These are phyloP conservation scores for Rosa multiflora DNA, from an alignment of 306 rosid species.

Conservation along the genomic window DNA sequence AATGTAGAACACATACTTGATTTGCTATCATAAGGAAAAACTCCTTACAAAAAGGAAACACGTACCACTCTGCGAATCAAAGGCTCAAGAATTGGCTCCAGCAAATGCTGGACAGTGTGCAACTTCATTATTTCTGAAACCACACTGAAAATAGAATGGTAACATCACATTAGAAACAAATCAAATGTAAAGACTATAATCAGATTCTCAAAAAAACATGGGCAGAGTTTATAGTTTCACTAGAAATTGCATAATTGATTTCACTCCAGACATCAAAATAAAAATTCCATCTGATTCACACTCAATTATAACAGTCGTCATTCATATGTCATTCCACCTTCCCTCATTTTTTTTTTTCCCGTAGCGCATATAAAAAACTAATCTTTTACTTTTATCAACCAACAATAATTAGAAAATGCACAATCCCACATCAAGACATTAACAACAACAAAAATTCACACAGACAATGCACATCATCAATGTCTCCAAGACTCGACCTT, in stretches of 20 bases:
- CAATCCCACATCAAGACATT: neutral
- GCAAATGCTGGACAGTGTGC: conserved; percentile 51
- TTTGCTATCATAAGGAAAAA: conserved; percentile 2
- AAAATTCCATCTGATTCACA: neutral
- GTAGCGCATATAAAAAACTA: neutral
- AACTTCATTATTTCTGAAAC: conserved; percentile 67
- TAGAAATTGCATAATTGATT: neutral
- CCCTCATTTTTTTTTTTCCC: neutral
- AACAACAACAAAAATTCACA: neutral
- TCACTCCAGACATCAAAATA: neutral
- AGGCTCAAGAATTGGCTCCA: conserved; percentile 81
- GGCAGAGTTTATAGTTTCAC: neutral
- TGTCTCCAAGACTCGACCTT: neutral
- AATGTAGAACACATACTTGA: neutral
- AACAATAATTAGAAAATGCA: neutral
- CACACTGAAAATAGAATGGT: conserved; percentile 48
- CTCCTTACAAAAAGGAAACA: neutral
- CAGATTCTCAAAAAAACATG: neutral
- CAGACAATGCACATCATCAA: neutral
- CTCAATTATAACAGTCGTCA: neutral
- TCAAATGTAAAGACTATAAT: conserved; percentile 4
- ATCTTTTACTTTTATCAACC: neutral
- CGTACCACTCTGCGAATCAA: conserved; percentile 91
- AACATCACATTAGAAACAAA: conserved; percentile 26
- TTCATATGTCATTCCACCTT: neutral